These are phyloP conservation scores for Verbena officinalis DNA, from an alignment of 257 asterid genomes.

Conservation along the genomic window DNA sequence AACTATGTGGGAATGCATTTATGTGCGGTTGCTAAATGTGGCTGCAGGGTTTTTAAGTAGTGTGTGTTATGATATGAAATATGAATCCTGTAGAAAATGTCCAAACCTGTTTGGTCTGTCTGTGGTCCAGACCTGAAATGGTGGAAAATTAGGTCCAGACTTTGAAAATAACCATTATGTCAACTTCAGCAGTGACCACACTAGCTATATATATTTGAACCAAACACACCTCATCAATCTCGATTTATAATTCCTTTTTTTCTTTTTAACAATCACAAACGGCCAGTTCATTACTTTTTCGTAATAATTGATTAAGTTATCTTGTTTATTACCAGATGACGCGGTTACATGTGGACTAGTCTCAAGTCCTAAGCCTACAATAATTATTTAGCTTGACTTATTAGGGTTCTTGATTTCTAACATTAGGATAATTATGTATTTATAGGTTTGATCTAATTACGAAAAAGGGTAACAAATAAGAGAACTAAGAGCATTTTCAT, in stretches of 20 bases:
- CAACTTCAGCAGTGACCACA: constrained; percentile 29
- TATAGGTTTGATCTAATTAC: too few species aligned
- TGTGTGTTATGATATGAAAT: constrained; percentile 41
- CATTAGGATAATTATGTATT: too few species aligned
- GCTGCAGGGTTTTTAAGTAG: constrained; percentile 32
- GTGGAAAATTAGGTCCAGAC: constrained; percentile 37
- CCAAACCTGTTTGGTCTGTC: constrained; percentile 29
- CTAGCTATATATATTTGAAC: constrained; percentile 30
- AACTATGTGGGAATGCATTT: constrained; percentile 42
- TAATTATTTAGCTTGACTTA: constrained; percentile 14
- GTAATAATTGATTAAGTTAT: not conserved
- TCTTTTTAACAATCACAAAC: constrained; percentile 6
- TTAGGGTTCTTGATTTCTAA: not conserved
- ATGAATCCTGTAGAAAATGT: constrained; percentile 35
- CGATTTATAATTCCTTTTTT: not conserved
- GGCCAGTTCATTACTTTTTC: constrained; percentile 37
- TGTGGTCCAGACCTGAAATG: constrained; percentile 35
- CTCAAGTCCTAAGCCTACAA: too few species aligned
- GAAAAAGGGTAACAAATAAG: too few species aligned
- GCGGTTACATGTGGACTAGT: constrained; percentile 23
- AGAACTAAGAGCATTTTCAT: too few species aligned
- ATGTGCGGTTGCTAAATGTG: constrained; percentile 38
- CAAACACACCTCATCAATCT: constrained; percentile 21
- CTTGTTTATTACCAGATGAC: not conserved
- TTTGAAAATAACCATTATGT: constrained; percentile 27